These are phyloP conservation scores for Mortierella sp. DNA, from an alignment of 371 early-diverging fungal species.

Conservation along the genomic window DNA sequence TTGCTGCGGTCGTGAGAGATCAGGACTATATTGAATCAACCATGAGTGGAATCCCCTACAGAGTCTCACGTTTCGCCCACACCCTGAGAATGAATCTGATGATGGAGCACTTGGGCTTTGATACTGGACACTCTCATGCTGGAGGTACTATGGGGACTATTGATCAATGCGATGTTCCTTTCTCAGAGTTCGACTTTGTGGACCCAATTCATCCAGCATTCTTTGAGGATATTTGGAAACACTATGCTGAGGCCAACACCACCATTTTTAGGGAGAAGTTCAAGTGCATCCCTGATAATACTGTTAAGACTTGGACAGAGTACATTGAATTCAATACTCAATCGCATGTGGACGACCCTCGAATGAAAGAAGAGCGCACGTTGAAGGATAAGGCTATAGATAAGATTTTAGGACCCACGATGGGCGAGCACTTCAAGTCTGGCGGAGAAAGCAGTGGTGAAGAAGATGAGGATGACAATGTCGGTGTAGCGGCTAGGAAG, in stretches of 20 bases:
- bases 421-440: constrained; percentile 42
- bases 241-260: constrained; percentile 66
- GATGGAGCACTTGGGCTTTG: constrained; percentile 89
- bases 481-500: constrained; percentile 14
- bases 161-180: constrained; percentile 7
- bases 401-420: constrained; percentile 46
- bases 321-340: constrained; percentile 67
- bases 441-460: constrained; percentile 44
- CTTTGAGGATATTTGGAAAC: constrained; percentile 62
- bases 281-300: constrained; percentile 77
- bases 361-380: constrained; percentile 51
- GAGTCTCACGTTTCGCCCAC: constrained; percentile 83
- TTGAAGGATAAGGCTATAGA: constrained; percentile 64
- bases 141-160: neutral
- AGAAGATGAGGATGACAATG: constrained; percentile 38
- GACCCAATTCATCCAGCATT: constrained; percentile 61
- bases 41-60: constrained; percentile 81
- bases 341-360: constrained; percentile 53
- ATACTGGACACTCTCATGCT: constrained; percentile 44
- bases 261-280: constrained; percentile 70
- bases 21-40: constrained; percentile 73
- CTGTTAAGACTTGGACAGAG: constrained; percentile 67
- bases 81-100: constrained; percentile 83
- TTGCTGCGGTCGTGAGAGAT: constrained; percentile 87
- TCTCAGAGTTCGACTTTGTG: constrained; percentile 48